Percentiles rank a stretch among this genome's conserved stretches.
These are phyloP conservation scores for Sclerotinia sclerotiorum DNA, from an alignment of 2,329 filamentous ascomycete genomes.

Conservation along the genomic window DNA sequence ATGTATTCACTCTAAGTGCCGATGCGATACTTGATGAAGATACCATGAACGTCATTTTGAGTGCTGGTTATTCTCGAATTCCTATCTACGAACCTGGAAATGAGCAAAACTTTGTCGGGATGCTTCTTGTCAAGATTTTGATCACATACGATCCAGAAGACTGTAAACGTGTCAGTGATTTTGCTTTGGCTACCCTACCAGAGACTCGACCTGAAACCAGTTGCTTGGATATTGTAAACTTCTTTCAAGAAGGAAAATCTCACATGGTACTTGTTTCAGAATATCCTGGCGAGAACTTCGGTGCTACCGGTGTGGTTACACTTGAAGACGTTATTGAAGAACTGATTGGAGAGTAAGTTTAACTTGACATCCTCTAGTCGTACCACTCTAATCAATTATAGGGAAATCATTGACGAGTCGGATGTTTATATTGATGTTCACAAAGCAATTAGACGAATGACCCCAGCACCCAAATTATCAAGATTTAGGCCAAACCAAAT, in stretches of 20 bases:
- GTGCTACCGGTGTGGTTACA: constrained; percentile 89
- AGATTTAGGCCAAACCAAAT: constrained; percentile 60
- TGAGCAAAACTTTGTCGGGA: constrained; percentile 85
- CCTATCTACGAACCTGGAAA: constrained; percentile 89
- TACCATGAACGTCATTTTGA: constrained; percentile 92
- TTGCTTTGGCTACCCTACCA: constrained; percentile 87
- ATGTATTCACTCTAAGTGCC: constrained; percentile 95
- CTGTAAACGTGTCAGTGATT: constrained; percentile 79
- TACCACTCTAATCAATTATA: constrained; percentile 43
- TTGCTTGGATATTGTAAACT: constrained; percentile 98
- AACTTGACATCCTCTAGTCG: neutral
- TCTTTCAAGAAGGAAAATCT: constrained; percentile 98
- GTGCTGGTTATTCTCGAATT: constrained; percentile 92
- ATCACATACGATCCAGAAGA: constrained; percentile 97
- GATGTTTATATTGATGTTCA: constrained; percentile 98
- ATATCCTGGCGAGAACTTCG: constrained; percentile 82
- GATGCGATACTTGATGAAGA: constrained; percentile 89
- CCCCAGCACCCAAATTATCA: constrained; percentile 60
- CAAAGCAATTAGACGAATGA: constrained; percentile 82
- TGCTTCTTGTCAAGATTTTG: constrained; percentile 97
- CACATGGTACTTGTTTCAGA: constrained; percentile 98
- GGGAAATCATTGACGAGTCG: constrained; percentile 98
- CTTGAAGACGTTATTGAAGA: constrained; percentile 98
- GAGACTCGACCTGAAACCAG: constrained; percentile 95
- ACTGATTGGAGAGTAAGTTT: constrained; percentile 89